A percentile compares a stretch with the other conserved stretches of the same genome.
Evolutionary conservation across 495 filamentous ascomycete genomes (phyloP).

Genomic region (Parachaetomium inaequale): DNA sequence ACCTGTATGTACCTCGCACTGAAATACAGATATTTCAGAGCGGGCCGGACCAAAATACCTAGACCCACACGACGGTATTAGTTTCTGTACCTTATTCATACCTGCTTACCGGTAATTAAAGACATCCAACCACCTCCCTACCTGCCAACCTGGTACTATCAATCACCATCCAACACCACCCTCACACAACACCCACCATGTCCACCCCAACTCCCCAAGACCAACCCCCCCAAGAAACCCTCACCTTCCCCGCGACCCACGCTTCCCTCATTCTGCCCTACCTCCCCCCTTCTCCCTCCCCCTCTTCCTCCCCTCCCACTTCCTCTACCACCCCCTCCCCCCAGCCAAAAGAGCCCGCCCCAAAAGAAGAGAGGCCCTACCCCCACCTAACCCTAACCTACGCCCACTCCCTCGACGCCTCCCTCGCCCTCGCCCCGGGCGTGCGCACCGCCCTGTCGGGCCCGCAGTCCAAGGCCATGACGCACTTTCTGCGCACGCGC

Average conservation of each 20-base stretch:
- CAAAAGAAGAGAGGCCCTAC: not conserved
- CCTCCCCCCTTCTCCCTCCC: slow-evolving; percentile 6
- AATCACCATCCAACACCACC: not conserved
- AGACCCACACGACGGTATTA: too few relatives aligned
- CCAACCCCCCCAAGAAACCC: slow-evolving; percentile 9
- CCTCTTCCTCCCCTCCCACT: not conserved
- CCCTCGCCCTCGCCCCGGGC: slow-evolving; percentile 69
- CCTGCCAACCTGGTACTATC: not conserved
- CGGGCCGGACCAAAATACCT: too few relatives aligned
- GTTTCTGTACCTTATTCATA: too few relatives aligned
- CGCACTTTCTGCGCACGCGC: slow-evolving; percentile 75
- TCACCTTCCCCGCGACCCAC: slow-evolving; percentile 11
- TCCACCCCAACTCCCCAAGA: not conserved
- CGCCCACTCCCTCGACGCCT: slow-evolving; percentile 83
- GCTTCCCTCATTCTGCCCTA: slow-evolving; percentile 18
- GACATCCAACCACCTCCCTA: too few relatives aligned
- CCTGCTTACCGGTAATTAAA: too few relatives aligned
- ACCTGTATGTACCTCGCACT: too few relatives aligned
- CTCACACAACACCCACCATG: not conserved
- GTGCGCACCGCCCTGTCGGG: slow-evolving; percentile 77
- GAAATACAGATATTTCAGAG: too few relatives aligned
- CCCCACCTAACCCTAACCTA: slow-evolving; percentile 70
- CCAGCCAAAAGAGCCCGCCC: not conserved
- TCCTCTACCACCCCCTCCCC: too few relatives aligned
- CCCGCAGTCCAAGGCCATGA: slow-evolving; percentile 79